Conservation (phyloP, 75 land plant genomes). For the Pinus tabuliformis region DNA sequence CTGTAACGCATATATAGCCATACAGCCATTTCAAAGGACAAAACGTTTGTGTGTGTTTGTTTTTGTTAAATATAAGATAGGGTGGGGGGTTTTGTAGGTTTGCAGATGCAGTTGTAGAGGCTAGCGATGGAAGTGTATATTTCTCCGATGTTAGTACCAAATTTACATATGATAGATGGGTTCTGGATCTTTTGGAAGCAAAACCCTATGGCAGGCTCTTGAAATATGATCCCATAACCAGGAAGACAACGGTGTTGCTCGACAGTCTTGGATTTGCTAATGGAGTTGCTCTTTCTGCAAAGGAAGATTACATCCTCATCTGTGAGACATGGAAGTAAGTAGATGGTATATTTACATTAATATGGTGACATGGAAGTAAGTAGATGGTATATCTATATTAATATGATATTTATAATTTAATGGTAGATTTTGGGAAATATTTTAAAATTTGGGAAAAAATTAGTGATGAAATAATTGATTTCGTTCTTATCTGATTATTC, state of each 20-base stretch:
- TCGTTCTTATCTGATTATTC: too few relatives aligned
- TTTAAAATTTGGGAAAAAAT: too few relatives aligned
- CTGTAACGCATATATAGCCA: not conserved
- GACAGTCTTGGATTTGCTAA: slow-evolving; percentile 56
- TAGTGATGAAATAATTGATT: too few relatives aligned
- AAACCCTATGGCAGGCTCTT: slow-evolving; percentile 73
- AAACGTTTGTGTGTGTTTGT: not conserved
- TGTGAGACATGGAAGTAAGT: slow-evolving; percentile 75
- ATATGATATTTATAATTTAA: too few relatives aligned
- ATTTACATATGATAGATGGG: slow-evolving; percentile 26
- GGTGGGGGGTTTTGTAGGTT: slow-evolving; percentile 29
- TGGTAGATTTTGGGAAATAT: too few relatives aligned
- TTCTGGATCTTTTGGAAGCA: slow-evolving; percentile 57
- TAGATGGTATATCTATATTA: too few relatives aligned
- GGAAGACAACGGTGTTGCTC: slow-evolving; percentile 44
- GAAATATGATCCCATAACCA: slow-evolving; percentile 56
- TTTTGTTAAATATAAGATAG: not conserved
- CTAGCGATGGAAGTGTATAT: slow-evolving; percentile 66
- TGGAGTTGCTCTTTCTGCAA: slow-evolving; percentile 68
- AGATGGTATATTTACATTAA: not conserved
- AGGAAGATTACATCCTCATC: slow-evolving; percentile 52
- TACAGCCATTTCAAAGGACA: not conserved
- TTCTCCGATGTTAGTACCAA: slow-evolving; percentile 73
- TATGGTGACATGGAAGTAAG: too few relatives aligned
- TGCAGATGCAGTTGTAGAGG: slow-evolving; percentile 62